Conservation (phyloP, 2,329 filamentous ascomycete genomes). For the Aspergillus intermedius region DNA sequence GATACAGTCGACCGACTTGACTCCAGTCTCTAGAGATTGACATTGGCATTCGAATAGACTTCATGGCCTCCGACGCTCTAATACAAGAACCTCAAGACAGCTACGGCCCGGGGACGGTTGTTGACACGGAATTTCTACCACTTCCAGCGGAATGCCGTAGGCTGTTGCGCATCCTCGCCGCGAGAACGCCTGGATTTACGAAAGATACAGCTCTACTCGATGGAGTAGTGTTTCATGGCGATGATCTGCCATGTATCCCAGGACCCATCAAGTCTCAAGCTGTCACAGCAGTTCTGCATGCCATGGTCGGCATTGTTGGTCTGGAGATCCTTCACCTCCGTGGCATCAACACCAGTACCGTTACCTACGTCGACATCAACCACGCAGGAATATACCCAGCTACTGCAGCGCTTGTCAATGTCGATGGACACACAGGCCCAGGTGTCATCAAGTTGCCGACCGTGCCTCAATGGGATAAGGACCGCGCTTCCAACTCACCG, state of each 20-base stretch:
- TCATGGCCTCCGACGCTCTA: background rate
- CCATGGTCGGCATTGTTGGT: background rate
- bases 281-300: background rate
- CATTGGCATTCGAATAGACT: background rate
- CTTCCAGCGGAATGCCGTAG: conserved; percentile 1
- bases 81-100: background rate
- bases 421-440: background rate
- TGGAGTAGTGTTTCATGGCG: background rate
- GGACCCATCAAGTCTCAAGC: background rate
- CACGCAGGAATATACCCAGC: background rate
- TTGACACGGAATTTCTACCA: background rate
- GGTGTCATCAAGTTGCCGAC: background rate
- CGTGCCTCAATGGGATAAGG: background rate
- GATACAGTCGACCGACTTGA: background rate
- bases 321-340: background rate
- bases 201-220: background rate
- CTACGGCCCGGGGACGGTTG: background rate
- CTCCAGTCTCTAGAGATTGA: background rate
- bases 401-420: background rate
- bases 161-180: background rate
- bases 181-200: background rate
- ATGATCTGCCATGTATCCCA: background rate
- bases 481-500: background rate
- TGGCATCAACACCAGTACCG: background rate
- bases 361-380: background rate